Base-by-base conservation (phyloP, 495 filamentous ascomycete species). In the Cercophora newfieldiana region DNA sequence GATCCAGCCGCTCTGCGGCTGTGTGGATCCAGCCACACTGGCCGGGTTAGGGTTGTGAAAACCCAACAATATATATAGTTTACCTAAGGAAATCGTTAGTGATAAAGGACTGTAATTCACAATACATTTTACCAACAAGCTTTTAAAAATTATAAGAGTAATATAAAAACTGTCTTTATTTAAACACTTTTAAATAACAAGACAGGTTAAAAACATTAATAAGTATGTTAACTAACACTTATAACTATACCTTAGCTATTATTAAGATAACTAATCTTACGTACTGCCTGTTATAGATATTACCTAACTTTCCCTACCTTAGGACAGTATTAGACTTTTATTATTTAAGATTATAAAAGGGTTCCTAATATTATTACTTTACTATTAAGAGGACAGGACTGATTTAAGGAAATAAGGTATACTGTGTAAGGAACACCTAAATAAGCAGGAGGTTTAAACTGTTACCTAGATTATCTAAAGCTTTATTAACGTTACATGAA, bases 321-420 rank as follows among this genome's bases (percentile, higher is more conserved):
- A 25, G 48, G 48, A 29, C 4, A 26, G 29, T 56, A 56, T 56
- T 7, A 19, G 12, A 7, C 5, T 8, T 29, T 25, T 28, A 49
- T 24, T 56, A 56, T 24, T 8, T 19, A 22, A 16, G 8, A 14
- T 37, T 24, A 0, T 37, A 57, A 44, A 56, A 16, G 24, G n/a
- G n/a, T 33, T 19, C 6, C 48, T 64, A 1, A 63, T 14, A 22
- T 50, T 37, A 48, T 50, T 63, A 54, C n/a, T n/a, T 4, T 63
- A 22, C 10, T 22, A 55, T 21, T 63, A 25, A 56, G 7, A 29
- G 37, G 29, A 24, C 14, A 7, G 6, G 18, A 10, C n/a, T n/a
- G n/a, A n/a, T n/a, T n/a, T n/a, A n/a, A n/a, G n/a, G n/a, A n/a
- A n/a, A n/a, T n/a, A n/a, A n/a, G n/a, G n/a, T n/a, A n/a, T n/a